Percentiles rank a stretch among this genome's conserved stretches.
These are phyloP conservation scores for Mycena floridula DNA, from an alignment of 768 basidiomycete genomes.

Conservation along the genomic window DNA sequence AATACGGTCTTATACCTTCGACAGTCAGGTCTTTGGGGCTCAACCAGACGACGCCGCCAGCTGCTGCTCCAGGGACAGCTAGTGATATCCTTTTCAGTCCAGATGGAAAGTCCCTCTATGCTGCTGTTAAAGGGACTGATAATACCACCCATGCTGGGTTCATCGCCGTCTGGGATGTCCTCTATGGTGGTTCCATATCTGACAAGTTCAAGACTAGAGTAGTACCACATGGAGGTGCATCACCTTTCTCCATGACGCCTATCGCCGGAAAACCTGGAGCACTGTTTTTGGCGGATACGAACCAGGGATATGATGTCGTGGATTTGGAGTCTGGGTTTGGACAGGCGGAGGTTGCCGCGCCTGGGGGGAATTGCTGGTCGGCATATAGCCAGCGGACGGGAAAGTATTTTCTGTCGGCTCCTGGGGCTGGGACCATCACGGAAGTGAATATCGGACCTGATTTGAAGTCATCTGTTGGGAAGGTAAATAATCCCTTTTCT, in stretches of 20 bases:
- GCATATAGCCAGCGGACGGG: too few species aligned
- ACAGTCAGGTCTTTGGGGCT: conserved; percentile 20
- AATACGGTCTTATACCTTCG: conserved; percentile 12
- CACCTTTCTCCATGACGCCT: conserved; percentile 23
- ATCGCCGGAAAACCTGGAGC: too few species aligned
- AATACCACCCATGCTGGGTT: conserved; percentile 19
- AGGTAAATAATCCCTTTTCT: too few species aligned
- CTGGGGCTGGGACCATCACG: too few species aligned
- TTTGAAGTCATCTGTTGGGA: too few species aligned
- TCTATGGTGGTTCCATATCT: conserved; percentile 20
- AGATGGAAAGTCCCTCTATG: conserved; percentile 20
- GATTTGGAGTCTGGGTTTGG: too few species aligned
- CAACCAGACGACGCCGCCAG: conserved; percentile 23
- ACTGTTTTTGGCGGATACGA: too few species aligned
- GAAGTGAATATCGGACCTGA: too few species aligned
- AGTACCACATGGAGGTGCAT: conserved; percentile 17
- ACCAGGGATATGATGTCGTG: too few species aligned
- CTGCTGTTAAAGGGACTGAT: conserved; percentile 24
- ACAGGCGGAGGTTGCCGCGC: too few species aligned
- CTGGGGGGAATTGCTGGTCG: too few species aligned
- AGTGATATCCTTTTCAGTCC: conserved; percentile 24
- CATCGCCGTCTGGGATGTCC: conserved; percentile 27
- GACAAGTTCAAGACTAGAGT: conserved; percentile 16
- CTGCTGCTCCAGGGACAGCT: conserved; percentile 20
- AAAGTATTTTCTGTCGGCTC: too few species aligned